phyloP scores from a whole-genome alignment of 345 rosid species.

The Hibiscus mutabilis region DNA sequence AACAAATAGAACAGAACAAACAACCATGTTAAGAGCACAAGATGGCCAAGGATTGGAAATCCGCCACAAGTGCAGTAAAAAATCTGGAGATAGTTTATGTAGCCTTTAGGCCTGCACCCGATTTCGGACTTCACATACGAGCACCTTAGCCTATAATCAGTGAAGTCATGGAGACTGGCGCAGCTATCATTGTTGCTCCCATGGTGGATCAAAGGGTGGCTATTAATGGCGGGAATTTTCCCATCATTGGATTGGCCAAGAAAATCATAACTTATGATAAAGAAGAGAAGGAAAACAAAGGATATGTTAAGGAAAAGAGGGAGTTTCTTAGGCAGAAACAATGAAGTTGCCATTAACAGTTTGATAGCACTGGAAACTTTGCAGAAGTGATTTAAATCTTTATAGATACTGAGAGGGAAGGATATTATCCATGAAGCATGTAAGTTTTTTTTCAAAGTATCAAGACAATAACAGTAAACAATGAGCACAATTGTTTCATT shows the following conservation, averaged over 20 bases:
- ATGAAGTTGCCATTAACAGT: conserved; percentile 32
- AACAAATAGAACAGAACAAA: conserved; percentile 59
- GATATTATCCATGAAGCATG: too few relatives aligned
- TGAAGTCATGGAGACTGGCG: conserved; percentile 29
- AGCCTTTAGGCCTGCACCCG: conserved; percentile 66
- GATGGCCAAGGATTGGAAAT: conserved; percentile 38
- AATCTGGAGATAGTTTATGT: conserved; percentile 69
- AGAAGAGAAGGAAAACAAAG: conserved; percentile 38
- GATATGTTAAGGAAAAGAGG: conserved; percentile 44
- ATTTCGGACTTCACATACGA: conserved; percentile 41
- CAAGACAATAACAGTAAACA: too few relatives aligned
- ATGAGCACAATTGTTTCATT: too few relatives aligned
- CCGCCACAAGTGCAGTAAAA: conserved; percentile 62
- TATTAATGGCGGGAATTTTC: not conserved
- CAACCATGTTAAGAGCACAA: conserved; percentile 57
- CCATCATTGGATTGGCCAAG: conserved; percentile 11
- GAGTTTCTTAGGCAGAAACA: conserved; percentile 24
- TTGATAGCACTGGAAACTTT: not conserved
- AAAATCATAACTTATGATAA: conserved; percentile 19
- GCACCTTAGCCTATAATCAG: conserved; percentile 51
- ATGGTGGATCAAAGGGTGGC: not conserved
- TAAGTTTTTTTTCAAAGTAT: too few relatives aligned
- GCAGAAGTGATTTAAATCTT: conserved; percentile 1
- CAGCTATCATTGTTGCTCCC: conserved; percentile 20
- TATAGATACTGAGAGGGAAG: too few relatives aligned